A percentile compares a stretch with the other conserved stretches of the same genome.
phyloP scores from a whole-genome alignment of 192 early-diverging fungal genomes.

The Linnemannia elongata region DNA sequence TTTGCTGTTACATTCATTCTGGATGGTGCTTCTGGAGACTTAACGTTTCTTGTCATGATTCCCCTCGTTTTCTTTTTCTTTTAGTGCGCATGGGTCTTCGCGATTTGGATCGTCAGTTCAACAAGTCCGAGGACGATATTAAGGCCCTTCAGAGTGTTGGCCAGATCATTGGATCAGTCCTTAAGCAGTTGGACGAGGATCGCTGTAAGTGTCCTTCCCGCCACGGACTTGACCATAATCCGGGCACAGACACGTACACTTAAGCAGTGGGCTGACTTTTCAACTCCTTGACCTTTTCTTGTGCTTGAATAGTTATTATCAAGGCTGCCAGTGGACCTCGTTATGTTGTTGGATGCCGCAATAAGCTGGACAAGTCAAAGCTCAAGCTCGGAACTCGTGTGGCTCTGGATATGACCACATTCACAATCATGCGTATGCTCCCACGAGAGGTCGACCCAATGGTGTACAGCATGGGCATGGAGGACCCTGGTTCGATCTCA shows the following conservation, averaged over 20 bases:
- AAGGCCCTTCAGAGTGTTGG: slow-evolving; percentile 99
- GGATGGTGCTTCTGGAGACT: neutral
- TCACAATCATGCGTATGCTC: slow-evolving; percentile 99
- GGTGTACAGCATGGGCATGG: slow-evolving; percentile 99
- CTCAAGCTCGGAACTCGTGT: slow-evolving; percentile 97
- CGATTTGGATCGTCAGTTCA: slow-evolving; percentile 89
- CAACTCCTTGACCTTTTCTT: neutral
- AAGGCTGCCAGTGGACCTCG: slow-evolving; percentile 97
- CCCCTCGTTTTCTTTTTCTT: neutral
- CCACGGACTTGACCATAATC: neutral
- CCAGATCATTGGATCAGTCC: slow-evolving; percentile 97
- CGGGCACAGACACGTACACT: neutral
- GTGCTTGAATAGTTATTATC: slow-evolving; percentile 84
- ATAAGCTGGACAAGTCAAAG: slow-evolving; percentile 94
- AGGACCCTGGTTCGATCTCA: slow-evolving; percentile 94
- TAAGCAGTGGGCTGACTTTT: no score
- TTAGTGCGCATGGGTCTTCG: slow-evolving; percentile 89
- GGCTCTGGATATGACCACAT: slow-evolving; percentile 99
- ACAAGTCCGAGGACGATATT: slow-evolving; percentile 97
- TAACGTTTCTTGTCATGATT: neutral
- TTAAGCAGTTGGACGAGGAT: slow-evolving; percentile 98
- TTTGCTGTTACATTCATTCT: slow-evolving; percentile 22
- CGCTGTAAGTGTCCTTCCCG: slow-evolving; percentile 76
- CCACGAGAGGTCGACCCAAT: slow-evolving; percentile 99
- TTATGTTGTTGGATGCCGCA: slow-evolving; percentile 98